These are phyloP conservation scores for Xylariales sp. DNA, from an alignment of 2,329 filamentous ascomycete genomes.

Conservation along the genomic window DNA sequence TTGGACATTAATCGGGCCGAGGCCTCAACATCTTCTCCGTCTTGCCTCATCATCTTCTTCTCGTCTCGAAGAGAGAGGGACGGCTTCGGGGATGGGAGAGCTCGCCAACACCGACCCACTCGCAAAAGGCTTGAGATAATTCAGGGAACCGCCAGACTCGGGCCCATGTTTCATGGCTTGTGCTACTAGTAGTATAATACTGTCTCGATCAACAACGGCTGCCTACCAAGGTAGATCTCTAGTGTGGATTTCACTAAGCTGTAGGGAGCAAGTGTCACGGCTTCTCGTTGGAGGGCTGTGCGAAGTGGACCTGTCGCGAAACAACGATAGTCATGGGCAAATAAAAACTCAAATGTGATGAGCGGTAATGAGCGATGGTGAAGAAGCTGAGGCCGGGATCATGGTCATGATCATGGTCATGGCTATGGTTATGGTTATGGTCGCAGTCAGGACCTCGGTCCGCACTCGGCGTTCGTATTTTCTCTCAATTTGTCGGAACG, in stretches of 20 bases:
- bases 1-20: constrained; percentile 42
- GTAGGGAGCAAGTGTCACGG: neutral
- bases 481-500: no score
- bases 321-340: neutral
- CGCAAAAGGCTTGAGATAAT: neutral
- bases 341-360: neutral
- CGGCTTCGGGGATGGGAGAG: neutral
- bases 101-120: neutral
- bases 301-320: neutral
- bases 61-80: constrained; percentile 5
- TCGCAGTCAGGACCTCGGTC: no score
- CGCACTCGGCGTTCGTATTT: no score
- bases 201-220: no score
- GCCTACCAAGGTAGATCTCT: neutral
- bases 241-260: neutral
- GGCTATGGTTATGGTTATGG: no score
- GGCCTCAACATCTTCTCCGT: constrained; percentile 44
- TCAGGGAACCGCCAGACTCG: neutral
- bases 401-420: no score
- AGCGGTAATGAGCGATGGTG: no score
- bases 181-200: no score
- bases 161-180: neutral
- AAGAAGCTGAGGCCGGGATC: no score
- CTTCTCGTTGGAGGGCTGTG: neutral
- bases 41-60: constrained; percentile 38